Evolutionary conservation across 164 flowering plant genomes (phyloP), one percentile per base, ranked within the genome.

Genomic region (Echeveria elegans): DNA sequence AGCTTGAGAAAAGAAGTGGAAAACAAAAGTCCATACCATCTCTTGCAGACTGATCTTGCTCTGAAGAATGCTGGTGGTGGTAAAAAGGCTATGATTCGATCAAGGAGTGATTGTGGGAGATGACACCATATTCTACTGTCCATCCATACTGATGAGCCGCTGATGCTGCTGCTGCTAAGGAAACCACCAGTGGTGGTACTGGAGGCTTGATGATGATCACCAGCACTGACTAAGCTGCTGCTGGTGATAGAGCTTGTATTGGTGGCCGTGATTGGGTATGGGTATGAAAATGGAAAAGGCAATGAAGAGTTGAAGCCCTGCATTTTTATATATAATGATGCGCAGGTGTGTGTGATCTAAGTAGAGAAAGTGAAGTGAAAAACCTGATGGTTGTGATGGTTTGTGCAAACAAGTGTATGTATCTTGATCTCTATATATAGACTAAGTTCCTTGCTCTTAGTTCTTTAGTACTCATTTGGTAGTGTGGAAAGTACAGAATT

Each of bases 21-120:
- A 70, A 84, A 90, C 4, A 90, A 58, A 69, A 93, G 97, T n/a
- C 64, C 70, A 65, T 88, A 90, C 89, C 90, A 93, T 60, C 96
- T 75, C 71, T 90, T 90, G 69, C 97, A 90, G 38, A 93, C 97
- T 1, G 81, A 79, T 19, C 98, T 86, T 2, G 86, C 74, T 23
- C 91, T 75, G 67, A 90, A 88, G 71, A 90, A 89, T 58, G 92
- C 90, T 0, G 96, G 94, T 0, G 91, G 89, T 0, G 98, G 96
- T 24, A 93, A 90, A 32, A 89, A 90, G 45, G 86, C 89, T 16
- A 93, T 74, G 14, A 90, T 77, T 1, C 96, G 83, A 43, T 87
- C 92, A 24, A 93, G 60, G 1, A 93, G 80, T 12, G 78, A 72
- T 15, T 76, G 83, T 0, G 97, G 97, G 23, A 90, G 92, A 30